A percentile compares a stretch with the other conserved stretches of the same genome.
Conservation (phyloP, 768 basidiomycete genomes). For the Mrakia gelida region DNA sequence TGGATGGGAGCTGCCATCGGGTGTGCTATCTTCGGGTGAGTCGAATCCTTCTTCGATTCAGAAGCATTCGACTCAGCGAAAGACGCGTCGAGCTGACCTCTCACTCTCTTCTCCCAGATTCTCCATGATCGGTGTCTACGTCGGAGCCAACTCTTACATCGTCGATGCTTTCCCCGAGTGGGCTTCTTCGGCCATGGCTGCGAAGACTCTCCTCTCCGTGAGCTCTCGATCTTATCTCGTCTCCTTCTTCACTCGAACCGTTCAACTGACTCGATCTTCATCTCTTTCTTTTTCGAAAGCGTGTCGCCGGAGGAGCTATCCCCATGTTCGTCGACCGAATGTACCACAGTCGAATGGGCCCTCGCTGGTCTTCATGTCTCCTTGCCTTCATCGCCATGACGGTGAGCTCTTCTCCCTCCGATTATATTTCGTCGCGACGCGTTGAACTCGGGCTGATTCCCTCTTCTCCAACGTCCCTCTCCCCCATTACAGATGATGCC, state of each 20-base stretch:
- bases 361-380: not conserved
- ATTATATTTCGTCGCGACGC: not conserved
- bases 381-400: constrained; percentile 7
- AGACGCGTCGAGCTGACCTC: too few relatives aligned
- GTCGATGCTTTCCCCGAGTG: constrained; percentile 18
- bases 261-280: too few relatives aligned
- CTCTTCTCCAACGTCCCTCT: not conserved
- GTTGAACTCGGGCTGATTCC: too few relatives aligned
- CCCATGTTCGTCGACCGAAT: constrained; percentile 26
- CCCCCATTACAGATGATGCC: constrained; percentile 45
- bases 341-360: constrained; percentile 12
- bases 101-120: not conserved
- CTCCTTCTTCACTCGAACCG: not conserved
- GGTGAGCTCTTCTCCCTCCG: not conserved
- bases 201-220: constrained; percentile 14
- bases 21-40: constrained; percentile 8
- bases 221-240: not conserved
- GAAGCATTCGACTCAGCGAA: too few relatives aligned
- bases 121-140: constrained; percentile 20
- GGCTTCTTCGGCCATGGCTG: constrained; percentile 24
- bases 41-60: too few relatives aligned
- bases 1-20: constrained; percentile 30
- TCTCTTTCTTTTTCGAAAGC: not conserved
- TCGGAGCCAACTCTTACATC: constrained; percentile 19
- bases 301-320: constrained; percentile 11